Conservation (phyloP, 768 basidiomycete species). For the Kwoniella sp. region DNA sequence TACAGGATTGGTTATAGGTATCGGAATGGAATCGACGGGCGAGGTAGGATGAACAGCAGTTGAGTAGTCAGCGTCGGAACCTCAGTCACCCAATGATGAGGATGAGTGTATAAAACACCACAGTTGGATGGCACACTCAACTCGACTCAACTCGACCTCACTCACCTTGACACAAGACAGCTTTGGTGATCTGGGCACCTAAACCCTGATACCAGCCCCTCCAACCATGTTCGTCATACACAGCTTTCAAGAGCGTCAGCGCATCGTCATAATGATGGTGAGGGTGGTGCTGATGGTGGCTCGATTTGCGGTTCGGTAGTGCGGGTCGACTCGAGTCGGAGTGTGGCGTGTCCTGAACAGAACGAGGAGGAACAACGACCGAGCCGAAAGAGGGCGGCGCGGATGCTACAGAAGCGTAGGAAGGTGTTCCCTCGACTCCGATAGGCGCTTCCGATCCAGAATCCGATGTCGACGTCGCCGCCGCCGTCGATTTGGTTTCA, state of each 20-base stretch:
- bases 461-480: background rate
- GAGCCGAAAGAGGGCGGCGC: constrained; percentile 22
- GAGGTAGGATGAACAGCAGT: background rate
- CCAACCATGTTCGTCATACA: constrained; percentile 76
- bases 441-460: background rate
- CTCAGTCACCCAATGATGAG: background rate
- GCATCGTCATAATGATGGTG: constrained; percentile 63
- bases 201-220: constrained; percentile 99
- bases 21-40: too few species aligned
- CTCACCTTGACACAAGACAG: constrained; percentile 85
- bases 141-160: too few species aligned
- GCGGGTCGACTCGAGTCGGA: background rate
- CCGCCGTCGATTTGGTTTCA: background rate
- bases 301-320: background rate
- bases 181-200: constrained; percentile 93
- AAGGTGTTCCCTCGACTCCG: constrained; percentile 4
- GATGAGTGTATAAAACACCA: too few species aligned
- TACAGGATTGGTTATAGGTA: too few species aligned
- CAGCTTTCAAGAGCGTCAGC: constrained; percentile 70
- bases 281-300: constrained; percentile 7
- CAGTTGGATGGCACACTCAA: too few species aligned
- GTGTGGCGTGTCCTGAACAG: too few species aligned
- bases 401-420: constrained; percentile 32
- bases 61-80: background rate
- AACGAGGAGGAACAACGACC: constrained; percentile 10